Evolutionary conservation across 306 rosid genomes (phyloP).

Genomic region (Clitoria ternatea): DNA sequence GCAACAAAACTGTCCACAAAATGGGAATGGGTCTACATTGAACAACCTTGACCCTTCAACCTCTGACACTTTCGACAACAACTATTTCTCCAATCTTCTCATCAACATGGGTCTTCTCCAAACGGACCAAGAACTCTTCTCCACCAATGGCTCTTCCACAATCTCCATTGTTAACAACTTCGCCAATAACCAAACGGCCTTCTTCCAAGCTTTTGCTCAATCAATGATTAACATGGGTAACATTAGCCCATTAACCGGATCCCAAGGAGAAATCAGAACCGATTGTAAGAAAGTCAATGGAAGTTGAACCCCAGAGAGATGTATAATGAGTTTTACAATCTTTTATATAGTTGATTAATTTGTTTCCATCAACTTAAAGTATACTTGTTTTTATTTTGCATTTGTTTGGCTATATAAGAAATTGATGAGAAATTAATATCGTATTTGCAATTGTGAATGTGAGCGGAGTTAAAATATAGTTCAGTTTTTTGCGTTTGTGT

Average conservation of each 20-base stretch:
- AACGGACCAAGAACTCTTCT: conserved; percentile 55
- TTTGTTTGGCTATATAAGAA: neutral
- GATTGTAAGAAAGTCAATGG: conserved; percentile 65
- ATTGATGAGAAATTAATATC: neutral
- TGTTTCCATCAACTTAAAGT: too few species aligned
- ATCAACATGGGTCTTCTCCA: conserved; percentile 47
- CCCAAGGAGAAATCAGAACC: conserved; percentile 51
- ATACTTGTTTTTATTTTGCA: neutral
- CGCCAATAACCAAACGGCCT: conserved; percentile 45
- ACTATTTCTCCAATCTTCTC: conserved; percentile 46
- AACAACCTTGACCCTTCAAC: conserved; percentile 48
- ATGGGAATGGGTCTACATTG: conserved; percentile 34
- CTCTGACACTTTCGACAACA: conserved; percentile 48
- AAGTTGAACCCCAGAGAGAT: conserved; percentile 28
- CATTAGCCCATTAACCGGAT: conserved; percentile 52
- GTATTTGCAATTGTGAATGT: neutral
- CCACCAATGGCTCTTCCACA: conserved; percentile 42
- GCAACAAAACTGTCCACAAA: conserved; percentile 55
- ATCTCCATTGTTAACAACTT: conserved; percentile 51
- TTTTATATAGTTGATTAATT: neutral
- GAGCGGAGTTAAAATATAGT: neutral
- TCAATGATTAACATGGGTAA: conserved; percentile 81
- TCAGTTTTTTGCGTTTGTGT: neutral
- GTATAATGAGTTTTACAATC: neutral
- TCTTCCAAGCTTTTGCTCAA: conserved; percentile 50